Base-by-base conservation (phyloP, 1,284 basidiomycete species). In the Melampsora americana region DNA sequence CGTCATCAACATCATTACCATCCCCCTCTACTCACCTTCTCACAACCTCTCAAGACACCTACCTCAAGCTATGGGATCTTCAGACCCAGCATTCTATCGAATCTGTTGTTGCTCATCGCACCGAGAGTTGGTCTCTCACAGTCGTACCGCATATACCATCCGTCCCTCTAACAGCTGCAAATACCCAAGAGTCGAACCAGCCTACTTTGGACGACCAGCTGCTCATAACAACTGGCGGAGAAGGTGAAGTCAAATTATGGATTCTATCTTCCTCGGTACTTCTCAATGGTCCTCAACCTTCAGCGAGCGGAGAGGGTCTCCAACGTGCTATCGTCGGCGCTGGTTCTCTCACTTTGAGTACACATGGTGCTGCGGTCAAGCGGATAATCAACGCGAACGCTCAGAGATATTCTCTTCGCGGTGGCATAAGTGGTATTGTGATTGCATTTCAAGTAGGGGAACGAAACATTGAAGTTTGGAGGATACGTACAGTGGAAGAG, bases 51-150 rank as follows among this genome's bases (percentile, higher is more conserved):
- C 95, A 94, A 82, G 96, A 99, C 81, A 97, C 94, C 0, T 90
- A 97, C 79, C 81, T 99, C 79, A 99, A 99, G 83, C 85, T 99
- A 16, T 99, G 95, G 95, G 93, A 98, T 82, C 86, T 99, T 23
- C 87, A 89, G 6, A 94, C 93, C 0, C 94, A 96, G 82, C 95
- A 99, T 82, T 99, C 95, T 81, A 86, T 98, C 5, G 93, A 98
- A 84, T 99, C 96, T 0, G 84, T 96, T 56, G 92, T 97, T 44
- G 93, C 92, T 0, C 93, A 96, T 81, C 89, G 91, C 42, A 89
- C 91, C 7, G 93, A 96, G 84, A 87, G 95, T 39, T 81, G 80
- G 78, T 81, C 83, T 16, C 92, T 90, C 87, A 88, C 90, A 5
- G 84, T 93, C 82, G 88, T 88, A 78, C 80, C 91, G 18, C 87